A percentile compares a stretch with the other conserved stretches of the same genome.
These are phyloP conservation scores for Lichtheimia corymbifera DNA, from an alignment of 371 early-diverging fungal genomes.

Conservation along the genomic window DNA sequence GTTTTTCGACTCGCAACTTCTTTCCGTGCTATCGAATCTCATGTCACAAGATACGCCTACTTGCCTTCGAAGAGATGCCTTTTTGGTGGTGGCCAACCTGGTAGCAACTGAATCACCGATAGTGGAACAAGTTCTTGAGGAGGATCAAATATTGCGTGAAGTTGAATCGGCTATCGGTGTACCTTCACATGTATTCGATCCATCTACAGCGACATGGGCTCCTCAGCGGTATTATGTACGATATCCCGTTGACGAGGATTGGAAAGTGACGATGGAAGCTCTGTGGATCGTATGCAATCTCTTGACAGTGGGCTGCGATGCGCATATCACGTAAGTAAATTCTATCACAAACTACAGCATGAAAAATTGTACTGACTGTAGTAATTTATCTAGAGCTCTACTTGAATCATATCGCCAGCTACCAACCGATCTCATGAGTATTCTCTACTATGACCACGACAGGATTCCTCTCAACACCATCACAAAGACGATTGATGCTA, in stretches of 20 bases:
- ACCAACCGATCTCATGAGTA: not conserved
- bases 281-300: slow-evolving; percentile 58
- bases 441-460: not conserved
- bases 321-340: slow-evolving; percentile 25
- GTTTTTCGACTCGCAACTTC: slow-evolving; percentile 41
- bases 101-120: slow-evolving; percentile 50
- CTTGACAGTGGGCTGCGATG: slow-evolving; percentile 40
- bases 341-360: not conserved
- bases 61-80: slow-evolving; percentile 50
- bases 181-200: slow-evolving; percentile 25
- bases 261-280: slow-evolving; percentile 58
- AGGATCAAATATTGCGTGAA: slow-evolving; percentile 38
- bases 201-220: slow-evolving; percentile 17
- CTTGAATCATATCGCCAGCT: not conserved
- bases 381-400: not conserved
- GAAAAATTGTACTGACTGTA: too few relatives aligned
- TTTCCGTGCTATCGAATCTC: slow-evolving; percentile 21
- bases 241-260: slow-evolving; percentile 37
- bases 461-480: not conserved
- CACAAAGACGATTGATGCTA: not conserved
- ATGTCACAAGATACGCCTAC: slow-evolving; percentile 20
- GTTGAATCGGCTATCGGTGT: slow-evolving; percentile 37
- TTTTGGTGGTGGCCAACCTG: slow-evolving; percentile 54
- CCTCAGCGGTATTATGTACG: not conserved
- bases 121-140: slow-evolving; percentile 39